Evolutionary conservation across 2,329 filamentous ascomycete genomes (phyloP).

Genomic region (Pseudogymnoascus sp.): DNA sequence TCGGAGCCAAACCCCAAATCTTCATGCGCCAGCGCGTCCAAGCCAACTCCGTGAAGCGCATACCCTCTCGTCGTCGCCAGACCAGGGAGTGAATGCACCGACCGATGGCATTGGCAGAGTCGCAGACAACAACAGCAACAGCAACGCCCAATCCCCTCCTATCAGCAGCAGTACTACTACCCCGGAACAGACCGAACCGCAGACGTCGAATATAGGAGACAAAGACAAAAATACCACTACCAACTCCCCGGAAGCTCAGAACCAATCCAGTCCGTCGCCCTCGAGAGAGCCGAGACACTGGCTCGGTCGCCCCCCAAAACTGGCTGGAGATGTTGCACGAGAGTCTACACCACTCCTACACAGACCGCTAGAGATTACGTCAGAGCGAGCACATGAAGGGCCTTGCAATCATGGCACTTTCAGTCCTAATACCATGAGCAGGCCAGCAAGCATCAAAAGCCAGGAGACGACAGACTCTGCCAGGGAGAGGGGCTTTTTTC

Average conservation of each 20-base stretch:
- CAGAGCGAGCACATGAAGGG: slow-evolving; percentile 25
- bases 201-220: background rate
- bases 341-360: slow-evolving; percentile 48
- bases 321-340: slow-evolving; percentile 20
- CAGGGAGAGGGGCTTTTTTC: slow-evolving; percentile 20
- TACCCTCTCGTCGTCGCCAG: slow-evolving; percentile 21
- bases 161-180: slow-evolving; percentile 17
- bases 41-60: slow-evolving; percentile 26
- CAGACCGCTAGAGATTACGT: slow-evolving; percentile 28
- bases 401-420: slow-evolving; percentile 68
- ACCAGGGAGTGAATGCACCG: slow-evolving; percentile 11
- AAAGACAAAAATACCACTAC: background rate
- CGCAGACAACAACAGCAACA: slow-evolving; percentile 20
- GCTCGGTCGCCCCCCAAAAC: background rate
- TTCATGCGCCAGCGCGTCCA: slow-evolving; percentile 23
- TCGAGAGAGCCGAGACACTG: slow-evolving; percentile 2
- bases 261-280: background rate
- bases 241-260: background rate
- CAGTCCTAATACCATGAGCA: slow-evolving; percentile 47
- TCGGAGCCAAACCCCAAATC: background rate
- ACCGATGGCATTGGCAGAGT: background rate
- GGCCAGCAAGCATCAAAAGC: slow-evolving; percentile 22
- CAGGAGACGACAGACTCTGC: slow-evolving; percentile 12
- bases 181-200: slow-evolving; percentile 6
- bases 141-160: slow-evolving; percentile 19